Conservation (phyloP, 805 yeast species). For the Pichia eremophila region DNA sequence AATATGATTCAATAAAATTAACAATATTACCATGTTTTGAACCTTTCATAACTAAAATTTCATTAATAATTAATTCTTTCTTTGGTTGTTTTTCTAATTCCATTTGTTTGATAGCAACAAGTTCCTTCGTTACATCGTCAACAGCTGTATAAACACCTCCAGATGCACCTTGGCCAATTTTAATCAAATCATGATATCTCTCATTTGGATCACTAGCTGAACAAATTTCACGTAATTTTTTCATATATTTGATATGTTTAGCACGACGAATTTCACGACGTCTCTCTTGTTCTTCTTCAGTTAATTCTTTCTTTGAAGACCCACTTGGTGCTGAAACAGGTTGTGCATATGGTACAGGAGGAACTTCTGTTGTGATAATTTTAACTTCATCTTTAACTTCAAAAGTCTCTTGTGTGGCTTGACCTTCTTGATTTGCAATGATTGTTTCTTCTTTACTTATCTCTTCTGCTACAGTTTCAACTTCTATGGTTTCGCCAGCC, state of each 20-base stretch:
- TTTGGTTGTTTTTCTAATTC: slow-evolving; percentile 89
- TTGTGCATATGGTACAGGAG: slow-evolving; percentile 8
- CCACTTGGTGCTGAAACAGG: slow-evolving; percentile 2
- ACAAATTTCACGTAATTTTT: slow-evolving; percentile 67
- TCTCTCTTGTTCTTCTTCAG: slow-evolving; percentile 52
- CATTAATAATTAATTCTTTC: slow-evolving; percentile 90
- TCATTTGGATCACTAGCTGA: slow-evolving; percentile 76
- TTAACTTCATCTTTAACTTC: background rate
- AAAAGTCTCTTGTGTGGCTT: background rate
- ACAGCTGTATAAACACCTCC: slow-evolving; percentile 94
- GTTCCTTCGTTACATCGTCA: slow-evolving; percentile 40
- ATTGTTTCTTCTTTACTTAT: too few species aligned
- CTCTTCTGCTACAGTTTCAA: too few species aligned
- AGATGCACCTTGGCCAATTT: slow-evolving; percentile 97
- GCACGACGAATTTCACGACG: slow-evolving; percentile 73
- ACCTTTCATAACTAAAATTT: slow-evolving; percentile 91
- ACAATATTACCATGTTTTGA: slow-evolving; percentile 87
- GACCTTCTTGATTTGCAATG: too few species aligned
- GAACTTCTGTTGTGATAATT: background rate
- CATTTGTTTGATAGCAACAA: slow-evolving; percentile 96
- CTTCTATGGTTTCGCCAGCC: background rate
- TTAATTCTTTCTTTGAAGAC: slow-evolving; percentile 24
- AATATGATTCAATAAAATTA: slow-evolving; percentile 80
- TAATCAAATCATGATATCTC: slow-evolving; percentile 57
- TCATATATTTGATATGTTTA: slow-evolving; percentile 62